Percentiles rank a stretch among this genome's conserved stretches.
phyloP scores from a whole-genome alignment of 2,329 filamentous ascomycete genomes.

The Epichloe bromicola region DNA sequence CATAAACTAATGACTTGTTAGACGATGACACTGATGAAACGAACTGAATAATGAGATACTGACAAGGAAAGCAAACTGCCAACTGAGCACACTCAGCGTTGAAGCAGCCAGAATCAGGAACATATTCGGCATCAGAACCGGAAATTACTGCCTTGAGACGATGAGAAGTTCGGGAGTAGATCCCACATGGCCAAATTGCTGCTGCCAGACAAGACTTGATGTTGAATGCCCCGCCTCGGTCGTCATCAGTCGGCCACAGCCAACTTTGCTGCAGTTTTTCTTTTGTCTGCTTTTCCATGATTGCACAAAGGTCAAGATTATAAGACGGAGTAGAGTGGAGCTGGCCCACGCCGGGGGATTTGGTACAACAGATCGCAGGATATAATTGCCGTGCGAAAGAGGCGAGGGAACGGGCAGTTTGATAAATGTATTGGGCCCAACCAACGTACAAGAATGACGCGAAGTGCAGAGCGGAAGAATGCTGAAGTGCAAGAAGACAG shows the following conservation, averaged over 20 bases:
- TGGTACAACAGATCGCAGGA: background rate
- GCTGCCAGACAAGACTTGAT: conserved; percentile 6
- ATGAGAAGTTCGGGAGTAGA: conserved; percentile 16
- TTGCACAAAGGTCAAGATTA: conserved; percentile 5
- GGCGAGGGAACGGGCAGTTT: background rate
- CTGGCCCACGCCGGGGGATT: conserved; percentile 9
- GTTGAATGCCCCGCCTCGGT: background rate
- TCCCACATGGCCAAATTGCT: conserved; percentile 13
- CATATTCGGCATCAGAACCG: conserved; percentile 9
- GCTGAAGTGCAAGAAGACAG: background rate
- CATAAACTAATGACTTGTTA: conserved; percentile 16
- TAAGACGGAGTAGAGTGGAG: conserved; percentile 4
- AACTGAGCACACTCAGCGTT: conserved; percentile 14
- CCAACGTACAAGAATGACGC: background rate
- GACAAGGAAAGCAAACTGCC: conserved; percentile 16
- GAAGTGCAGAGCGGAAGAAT: background rate
- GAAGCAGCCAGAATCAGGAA: conserved; percentile 9
- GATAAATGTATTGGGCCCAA: background rate
- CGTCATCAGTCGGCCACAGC: conserved; percentile 8
- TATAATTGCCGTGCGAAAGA: background rate
- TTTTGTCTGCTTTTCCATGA: conserved; percentile 11
- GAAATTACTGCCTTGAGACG: conserved; percentile 13
- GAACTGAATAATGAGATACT: background rate
- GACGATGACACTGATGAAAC: background rate
- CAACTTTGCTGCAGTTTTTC: conserved; percentile 7